Evolutionary conservation across 768 basidiomycete species (phyloP), one percentile per base, ranked within the genome.

Genomic region (Mycena crocata): DNA sequence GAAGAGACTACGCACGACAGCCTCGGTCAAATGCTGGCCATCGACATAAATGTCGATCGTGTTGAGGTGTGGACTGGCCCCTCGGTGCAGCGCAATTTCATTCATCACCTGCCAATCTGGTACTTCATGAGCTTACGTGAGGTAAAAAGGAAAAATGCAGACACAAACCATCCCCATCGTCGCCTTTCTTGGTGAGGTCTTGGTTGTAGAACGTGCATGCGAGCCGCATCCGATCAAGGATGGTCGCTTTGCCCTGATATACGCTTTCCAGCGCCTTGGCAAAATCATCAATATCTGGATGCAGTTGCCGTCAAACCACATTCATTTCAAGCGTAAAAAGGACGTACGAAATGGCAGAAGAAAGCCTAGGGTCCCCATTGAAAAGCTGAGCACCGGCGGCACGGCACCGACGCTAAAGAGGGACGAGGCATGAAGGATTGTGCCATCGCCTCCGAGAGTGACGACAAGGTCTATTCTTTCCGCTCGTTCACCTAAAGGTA

Each of bases 101-200:
- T 98, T 98, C 95, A 98, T 96, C 39, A 97, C 96, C 77, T 97
- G 96, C 92, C 93, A 96, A 69, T 91, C 95, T 92, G 67, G 64
- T 23, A 55, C n/a, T 28, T 37, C 37, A 62, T 21, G 62, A 73
- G 52, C 21, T 32, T 30, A 34, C 45, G 55, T n/a, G 34, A 58
- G 37, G 40, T 49, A 7, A 21, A 13, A n/a, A 45, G 21, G 23
- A 45, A 28, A 31, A 54, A 68, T 23, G 31, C 17, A 14, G 45
- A 32, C 42, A 77, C 83, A 23, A 40, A 91, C 91, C 90, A 72
- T 91, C 86, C 26, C 82, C 83, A 63, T 88, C 86, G 42, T 83
- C 81, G 31, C 83, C 84, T 65, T 90, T 89, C 68, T 86, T 86
- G 34, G 76, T 77, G 4, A 87, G 84, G 32, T 91, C 83, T 39